phyloP scores from a whole-genome alignment of 257 asterid genomes.

The Plectranthus barbatus region DNA sequence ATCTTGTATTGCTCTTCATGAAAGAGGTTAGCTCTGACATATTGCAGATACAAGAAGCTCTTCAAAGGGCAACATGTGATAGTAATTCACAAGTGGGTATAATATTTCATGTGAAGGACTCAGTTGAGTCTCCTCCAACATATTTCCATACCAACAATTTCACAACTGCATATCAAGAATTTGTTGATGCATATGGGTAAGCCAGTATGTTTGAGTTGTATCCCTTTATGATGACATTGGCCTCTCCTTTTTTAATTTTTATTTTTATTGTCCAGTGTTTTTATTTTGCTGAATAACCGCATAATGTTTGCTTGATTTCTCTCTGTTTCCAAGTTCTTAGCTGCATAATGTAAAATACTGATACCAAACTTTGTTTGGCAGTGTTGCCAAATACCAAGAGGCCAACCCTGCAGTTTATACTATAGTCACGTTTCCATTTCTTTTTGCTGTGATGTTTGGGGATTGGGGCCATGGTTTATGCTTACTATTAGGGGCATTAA shows the following conservation, averaged over 20 bases:
- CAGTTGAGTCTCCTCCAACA: slow-evolving; percentile 86
- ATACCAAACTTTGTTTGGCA: slow-evolving; percentile 34
- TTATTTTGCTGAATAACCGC: slow-evolving; percentile 6
- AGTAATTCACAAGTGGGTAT: slow-evolving; percentile 92
- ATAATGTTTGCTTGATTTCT: slow-evolving; percentile 3
- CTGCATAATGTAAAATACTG: slow-evolving; percentile 23
- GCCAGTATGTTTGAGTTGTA: slow-evolving; percentile 15
- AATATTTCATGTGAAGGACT: slow-evolving; percentile 87
- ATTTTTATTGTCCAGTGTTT: slow-evolving; percentile 1
- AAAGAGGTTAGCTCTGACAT: slow-evolving; percentile 16
- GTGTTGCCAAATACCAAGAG: slow-evolving; percentile 94
- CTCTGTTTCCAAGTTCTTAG: slow-evolving; percentile 6
- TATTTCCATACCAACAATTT: slow-evolving; percentile 75
- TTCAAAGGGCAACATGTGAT: slow-evolving; percentile 88
- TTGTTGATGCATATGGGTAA: slow-evolving; percentile 99
- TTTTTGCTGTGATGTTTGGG: slow-evolving; percentile 99
- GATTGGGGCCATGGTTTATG: slow-evolving; percentile 99
- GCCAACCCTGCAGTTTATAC: slow-evolving; percentile 98
- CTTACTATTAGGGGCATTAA: slow-evolving; percentile 74
- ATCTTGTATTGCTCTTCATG: slow-evolving; percentile 14
- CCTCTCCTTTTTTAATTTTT: background rate
- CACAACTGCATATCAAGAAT: slow-evolving; percentile 87
- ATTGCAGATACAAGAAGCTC: slow-evolving; percentile 83
- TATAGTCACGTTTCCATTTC: slow-evolving; percentile 87
- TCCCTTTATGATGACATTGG: background rate